Base-by-base conservation (phyloP, 257 asterid genomes). In the Phtheirospermum japonicum region DNA sequence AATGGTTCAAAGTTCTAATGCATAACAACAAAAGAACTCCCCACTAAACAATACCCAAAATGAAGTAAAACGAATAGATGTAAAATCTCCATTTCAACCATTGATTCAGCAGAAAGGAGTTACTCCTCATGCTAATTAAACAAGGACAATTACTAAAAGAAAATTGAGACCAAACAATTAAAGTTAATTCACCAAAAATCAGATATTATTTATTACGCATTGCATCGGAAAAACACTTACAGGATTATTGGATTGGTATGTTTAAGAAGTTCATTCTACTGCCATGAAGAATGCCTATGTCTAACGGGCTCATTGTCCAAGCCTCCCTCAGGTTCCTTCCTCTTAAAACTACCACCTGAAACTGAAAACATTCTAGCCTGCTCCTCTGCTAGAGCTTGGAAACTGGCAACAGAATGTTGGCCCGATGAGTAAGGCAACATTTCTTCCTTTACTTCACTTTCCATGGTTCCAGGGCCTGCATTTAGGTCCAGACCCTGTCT, bases 291-390 rank as follows among this genome's bases (percentile, higher is more conserved):
- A 64, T 86, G 96, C 79, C 82, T 91, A 76, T 69, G 79, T 71
- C 90, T 79, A 80, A 81, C 72, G 80, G 66, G 73, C 32, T 86
- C 96, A 23, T 65, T 70, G 18, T 85, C 97, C 86, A 83, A 74
- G 14, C 93, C 89, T 68, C 85, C 95, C 8, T 92, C 98, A 0
- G 90, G 93, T 67, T 88, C 96, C 63, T 80, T 73, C 79, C 98
- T 78, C 79, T 86, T 91, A 71, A 76, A 37, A 52, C 63, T 65
- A 66, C 85, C 82, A 50, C 90, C 77, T 20, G 93, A 62, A 34
- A 70, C 77, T 1, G 82, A 70, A 71, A 64, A 81, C 68, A 76
- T 75, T 73, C 92, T 70, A 23, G 83, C 78, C 57, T 81, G 90
- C 64, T 82, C 98, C 61, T 88, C 96, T 1, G 82, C 73, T 33